Evolutionary conservation across 2,329 filamentous ascomycete species (phyloP).

Genomic region (Pochonia chlamydosporia): DNA sequence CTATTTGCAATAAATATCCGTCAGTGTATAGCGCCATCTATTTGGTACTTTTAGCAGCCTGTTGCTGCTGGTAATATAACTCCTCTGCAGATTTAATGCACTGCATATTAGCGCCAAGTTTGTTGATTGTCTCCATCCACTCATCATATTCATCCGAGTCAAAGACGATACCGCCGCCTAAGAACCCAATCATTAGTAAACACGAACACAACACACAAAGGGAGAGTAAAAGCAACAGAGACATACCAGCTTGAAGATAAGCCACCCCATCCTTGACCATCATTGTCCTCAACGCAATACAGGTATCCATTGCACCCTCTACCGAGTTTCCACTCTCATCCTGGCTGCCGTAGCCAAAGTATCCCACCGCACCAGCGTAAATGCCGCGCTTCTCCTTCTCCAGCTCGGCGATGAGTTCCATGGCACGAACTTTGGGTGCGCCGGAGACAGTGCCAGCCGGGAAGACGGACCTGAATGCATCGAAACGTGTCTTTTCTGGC

Average conservation of each 20-base stretch:
- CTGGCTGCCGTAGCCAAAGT: conserved; percentile 82
- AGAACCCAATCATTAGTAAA: neutral
- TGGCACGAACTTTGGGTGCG: conserved; percentile 90
- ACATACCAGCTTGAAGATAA: conserved; percentile 73
- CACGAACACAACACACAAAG: neutral
- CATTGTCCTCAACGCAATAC: conserved; percentile 82
- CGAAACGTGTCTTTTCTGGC: conserved; percentile 79
- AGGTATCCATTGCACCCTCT: conserved; percentile 89
- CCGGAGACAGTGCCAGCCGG: conserved; percentile 94
- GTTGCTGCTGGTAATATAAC: conserved; percentile 38
- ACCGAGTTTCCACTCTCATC: conserved; percentile 54
- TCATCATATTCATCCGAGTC: conserved; percentile 92
- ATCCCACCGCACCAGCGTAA: conserved; percentile 93
- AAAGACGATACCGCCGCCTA: conserved; percentile 84
- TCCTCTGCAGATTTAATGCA: conserved; percentile 82
- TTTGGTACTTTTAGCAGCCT: conserved; percentile 9
- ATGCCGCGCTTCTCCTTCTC: conserved; percentile 92
- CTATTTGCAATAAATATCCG: too few relatives aligned
- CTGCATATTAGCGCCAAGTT: conserved; percentile 82
- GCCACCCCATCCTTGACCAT: conserved; percentile 84
- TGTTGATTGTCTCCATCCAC: conserved; percentile 92
- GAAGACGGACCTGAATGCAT: conserved; percentile 94
- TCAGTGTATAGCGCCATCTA: too few relatives aligned
- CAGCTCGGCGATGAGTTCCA: conserved; percentile 94
- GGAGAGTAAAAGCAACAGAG: neutral